Base-by-base conservation (phyloP, 306 rosid genomes). In the Vigna reflexopilosa region DNA sequence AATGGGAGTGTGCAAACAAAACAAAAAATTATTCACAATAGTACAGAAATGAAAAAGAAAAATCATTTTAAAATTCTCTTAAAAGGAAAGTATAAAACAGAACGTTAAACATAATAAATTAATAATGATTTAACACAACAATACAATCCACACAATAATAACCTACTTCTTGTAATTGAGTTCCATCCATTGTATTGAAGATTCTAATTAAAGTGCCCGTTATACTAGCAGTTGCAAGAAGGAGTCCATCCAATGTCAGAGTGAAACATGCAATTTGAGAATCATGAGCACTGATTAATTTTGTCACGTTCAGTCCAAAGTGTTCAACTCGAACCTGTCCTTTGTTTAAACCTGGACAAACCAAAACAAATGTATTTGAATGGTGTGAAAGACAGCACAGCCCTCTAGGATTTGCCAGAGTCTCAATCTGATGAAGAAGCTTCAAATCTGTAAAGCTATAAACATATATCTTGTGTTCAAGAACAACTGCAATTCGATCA, bases 141-240 rank as follows among this genome's bases (percentile, higher is more conserved):
- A 67, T 45, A 42, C 75, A 80, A 67, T 81, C 26, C 34, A 58
- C 9, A 44, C 70, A 51, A 24, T 62, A 80, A 82, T 54, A 61
- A 56, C 79, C 76, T 91, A 92, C 99, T 91, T 95, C 99, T 82
- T 95, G 98, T 71, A 95, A 83, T 68, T 63, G 88, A 85, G 91
- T 89, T 77, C 99, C 97, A 16, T 95, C 98, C 95, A 95, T 86
- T 72, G 99, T 95, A 85, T 95, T 95, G 89, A 93, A 95, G 81
- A 95, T 85, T 85, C 99, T 89, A 82, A 95, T 90, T 83, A 95
- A 83, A 80, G 99, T 95, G 12, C 99, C 99, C 91, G 87, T 93
- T 10, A 78, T 82, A 84, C 99, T 93, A 48, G 99, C 96, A 84
- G 99, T 93, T 67, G 99, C 97, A 81, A 95, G 99, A 61, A 95